These are phyloP conservation scores for Phenoliferia sp. DNA, from an alignment of 1,284 basidiomycete species.

Conservation along the genomic window DNA sequence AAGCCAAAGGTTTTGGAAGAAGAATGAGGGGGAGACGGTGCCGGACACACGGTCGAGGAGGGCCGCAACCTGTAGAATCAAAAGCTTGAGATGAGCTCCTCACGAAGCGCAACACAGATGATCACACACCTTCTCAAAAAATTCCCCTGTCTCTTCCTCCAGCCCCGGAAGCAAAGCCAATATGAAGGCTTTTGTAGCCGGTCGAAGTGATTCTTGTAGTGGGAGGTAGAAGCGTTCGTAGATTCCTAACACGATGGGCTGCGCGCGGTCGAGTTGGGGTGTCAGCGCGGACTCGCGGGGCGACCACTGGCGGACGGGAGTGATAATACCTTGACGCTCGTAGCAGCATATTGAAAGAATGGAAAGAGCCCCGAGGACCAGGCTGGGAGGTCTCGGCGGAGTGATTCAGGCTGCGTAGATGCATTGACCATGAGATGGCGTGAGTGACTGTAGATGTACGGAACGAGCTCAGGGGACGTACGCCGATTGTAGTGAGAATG, in stretches of 20 bases:
- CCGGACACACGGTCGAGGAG: slow-evolving; percentile 77
- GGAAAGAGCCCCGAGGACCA: slow-evolving; percentile 98
- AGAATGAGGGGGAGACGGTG: slow-evolving; percentile 77
- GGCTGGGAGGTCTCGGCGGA: slow-evolving; percentile 78
- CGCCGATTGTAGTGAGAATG: slow-evolving; percentile 82
- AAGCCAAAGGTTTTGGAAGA: slow-evolving; percentile 92
- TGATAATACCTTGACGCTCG: slow-evolving; percentile 89
- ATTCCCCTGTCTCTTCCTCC: slow-evolving; percentile 93
- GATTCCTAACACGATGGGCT: slow-evolving; percentile 79
- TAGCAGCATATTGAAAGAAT: slow-evolving; percentile 97
- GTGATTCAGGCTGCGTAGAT: slow-evolving; percentile 67
- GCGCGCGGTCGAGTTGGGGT: not conserved
- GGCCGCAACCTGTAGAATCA: slow-evolving; percentile 72
- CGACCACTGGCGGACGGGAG: slow-evolving; percentile 9
- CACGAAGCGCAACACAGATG: not conserved
- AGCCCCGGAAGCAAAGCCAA: slow-evolving; percentile 87
- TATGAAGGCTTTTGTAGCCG: slow-evolving; percentile 88
- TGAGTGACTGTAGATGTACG: not conserved
- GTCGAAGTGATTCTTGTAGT: slow-evolving; percentile 71
- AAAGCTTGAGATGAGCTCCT: too few relatives aligned
- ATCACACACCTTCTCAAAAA: slow-evolving; percentile 84
- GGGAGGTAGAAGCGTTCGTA: slow-evolving; percentile 89
- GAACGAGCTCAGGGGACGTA: slow-evolving; percentile 46
- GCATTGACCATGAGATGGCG: not conserved
- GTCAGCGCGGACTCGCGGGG: not conserved